Percentiles rank a stretch among this genome's conserved stretches.
Evolutionary conservation across 2,329 filamentous ascomycete species (phyloP).

Genomic region (Amauroascus niger): DNA sequence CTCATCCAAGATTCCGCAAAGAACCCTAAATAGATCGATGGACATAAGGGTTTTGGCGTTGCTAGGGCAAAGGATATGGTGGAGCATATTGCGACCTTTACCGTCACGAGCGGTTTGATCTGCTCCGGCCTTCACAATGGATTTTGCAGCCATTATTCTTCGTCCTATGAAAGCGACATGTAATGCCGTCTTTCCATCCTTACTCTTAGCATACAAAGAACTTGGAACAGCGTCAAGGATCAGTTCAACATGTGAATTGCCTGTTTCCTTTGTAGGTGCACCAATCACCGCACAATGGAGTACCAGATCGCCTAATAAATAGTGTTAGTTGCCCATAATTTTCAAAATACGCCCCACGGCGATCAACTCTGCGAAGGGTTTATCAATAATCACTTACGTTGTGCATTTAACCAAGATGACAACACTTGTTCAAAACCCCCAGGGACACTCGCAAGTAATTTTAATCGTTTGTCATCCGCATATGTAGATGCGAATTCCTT

Average conservation of each 20-base stretch:
- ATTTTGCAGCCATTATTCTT: conserved; percentile 34
- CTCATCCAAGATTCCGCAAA: conserved; percentile 4
- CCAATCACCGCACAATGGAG: conserved; percentile 57
- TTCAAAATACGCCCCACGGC: no score
- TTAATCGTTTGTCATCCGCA: conserved; percentile 52
- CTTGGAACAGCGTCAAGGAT: conserved; percentile 54
- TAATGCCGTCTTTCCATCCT: conserved; percentile 50
- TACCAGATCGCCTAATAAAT: conserved; percentile 38
- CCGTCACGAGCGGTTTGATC: conserved; percentile 57
- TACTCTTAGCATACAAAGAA: conserved; percentile 50
- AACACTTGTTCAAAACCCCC: conserved; percentile 57
- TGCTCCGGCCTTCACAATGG: conserved; percentile 58
- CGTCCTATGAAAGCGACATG: conserved; percentile 52
- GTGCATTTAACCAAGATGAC: conserved; percentile 35
- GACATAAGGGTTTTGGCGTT: conserved; percentile 15
- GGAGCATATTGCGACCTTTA: conserved; percentile 57
- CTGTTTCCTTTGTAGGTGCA: conserved; percentile 21
- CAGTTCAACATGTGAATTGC: conserved; percentile 27
- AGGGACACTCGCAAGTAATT: conserved; percentile 49
- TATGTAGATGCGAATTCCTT: conserved; percentile 56
- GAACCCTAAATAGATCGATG: neutral
- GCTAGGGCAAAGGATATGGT: conserved; percentile 41
- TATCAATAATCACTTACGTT: conserved; percentile 50
- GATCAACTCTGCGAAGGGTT: no score
- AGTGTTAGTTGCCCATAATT: neutral